Conservation (phyloP, 768 basidiomycete genomes). For the Trametes coccinea region DNA sequence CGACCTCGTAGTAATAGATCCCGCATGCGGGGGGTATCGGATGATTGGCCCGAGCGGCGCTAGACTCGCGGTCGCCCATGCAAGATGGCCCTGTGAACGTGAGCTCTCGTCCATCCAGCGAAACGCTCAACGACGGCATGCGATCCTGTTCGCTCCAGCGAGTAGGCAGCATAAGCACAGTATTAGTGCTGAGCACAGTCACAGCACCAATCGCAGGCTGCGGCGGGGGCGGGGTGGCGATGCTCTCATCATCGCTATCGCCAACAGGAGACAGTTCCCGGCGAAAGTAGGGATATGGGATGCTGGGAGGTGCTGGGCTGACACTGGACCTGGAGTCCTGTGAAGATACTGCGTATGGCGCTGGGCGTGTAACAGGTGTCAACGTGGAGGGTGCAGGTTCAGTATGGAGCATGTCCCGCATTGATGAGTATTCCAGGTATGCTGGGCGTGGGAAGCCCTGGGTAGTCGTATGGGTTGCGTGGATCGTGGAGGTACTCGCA, state of each 20-base stretch:
- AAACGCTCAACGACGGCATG: constrained; percentile 57
- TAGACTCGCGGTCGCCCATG: constrained; percentile 74
- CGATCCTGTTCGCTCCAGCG: constrained; percentile 77
- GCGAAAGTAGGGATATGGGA: constrained; percentile 30
- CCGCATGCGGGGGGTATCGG: constrained; percentile 85
- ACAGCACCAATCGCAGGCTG: constrained; percentile 19
- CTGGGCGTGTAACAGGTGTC: constrained; percentile 28
- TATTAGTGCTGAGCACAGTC: constrained; percentile 23
- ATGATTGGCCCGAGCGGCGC: constrained; percentile 70
- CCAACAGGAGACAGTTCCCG: constrained; percentile 29
- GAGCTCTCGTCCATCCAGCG: constrained; percentile 71
- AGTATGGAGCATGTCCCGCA: constrained; percentile 69
- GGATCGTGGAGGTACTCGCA: not conserved
- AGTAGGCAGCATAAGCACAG: constrained; percentile 62
- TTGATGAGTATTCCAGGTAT: constrained; percentile 75
- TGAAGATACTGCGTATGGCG: not conserved
- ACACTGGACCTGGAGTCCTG: constrained; percentile 17
- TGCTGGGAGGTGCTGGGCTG: constrained; percentile 19
- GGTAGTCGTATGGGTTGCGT: constrained; percentile 21
- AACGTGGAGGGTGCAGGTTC: constrained; percentile 39
- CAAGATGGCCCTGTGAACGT: constrained; percentile 58
- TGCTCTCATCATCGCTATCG: constrained; percentile 72
- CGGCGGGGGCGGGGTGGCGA: constrained; percentile 47
- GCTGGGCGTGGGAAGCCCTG: constrained; percentile 62
- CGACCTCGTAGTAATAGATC: constrained; percentile 93